phyloP scores from a whole-genome alignment of 441 rosid genomes.

The Eutrema salsugineum region DNA sequence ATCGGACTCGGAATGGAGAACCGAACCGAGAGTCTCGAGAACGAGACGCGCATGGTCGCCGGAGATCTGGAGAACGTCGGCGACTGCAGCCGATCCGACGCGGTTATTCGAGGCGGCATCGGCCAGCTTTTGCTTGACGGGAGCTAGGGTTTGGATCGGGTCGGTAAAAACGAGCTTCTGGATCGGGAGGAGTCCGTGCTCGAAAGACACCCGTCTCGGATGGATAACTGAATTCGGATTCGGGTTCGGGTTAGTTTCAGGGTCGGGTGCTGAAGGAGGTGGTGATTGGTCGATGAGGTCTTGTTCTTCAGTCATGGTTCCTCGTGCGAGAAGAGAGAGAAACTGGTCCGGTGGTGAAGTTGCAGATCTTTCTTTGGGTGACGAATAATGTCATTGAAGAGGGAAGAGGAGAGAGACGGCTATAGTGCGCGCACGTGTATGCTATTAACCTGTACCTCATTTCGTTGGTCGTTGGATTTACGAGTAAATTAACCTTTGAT shows the following conservation, averaged over 20 bases:
- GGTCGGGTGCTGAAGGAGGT: conserved; percentile 30
- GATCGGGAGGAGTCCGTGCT: conserved; percentile 92
- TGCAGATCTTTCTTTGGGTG: conserved; percentile 37
- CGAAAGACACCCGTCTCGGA: conserved; percentile 89
- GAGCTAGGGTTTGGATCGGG: conserved; percentile 72
- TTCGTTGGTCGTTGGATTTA: conserved; percentile 18
- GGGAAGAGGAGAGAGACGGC: conserved; percentile 3
- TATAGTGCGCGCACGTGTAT: conserved; percentile 19
- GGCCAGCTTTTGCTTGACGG: conserved; percentile 62
- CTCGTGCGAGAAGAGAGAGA: not conserved
- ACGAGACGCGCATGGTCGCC: conserved; percentile 79
- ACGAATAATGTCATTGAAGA: conserved; percentile 22
- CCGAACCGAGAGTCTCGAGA: conserved; percentile 78
- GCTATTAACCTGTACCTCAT: not conserved
- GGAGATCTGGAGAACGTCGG: conserved; percentile 89
- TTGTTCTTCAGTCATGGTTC: conserved; percentile 57
- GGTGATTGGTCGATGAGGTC: conserved; percentile 48
- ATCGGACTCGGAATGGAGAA: conserved; percentile 75
- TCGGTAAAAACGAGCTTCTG: conserved; percentile 87
- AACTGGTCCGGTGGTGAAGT: conserved; percentile 25
- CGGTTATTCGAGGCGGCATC: conserved; percentile 45
- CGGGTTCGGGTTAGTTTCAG: conserved; percentile 30
- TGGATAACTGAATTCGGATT: conserved; percentile 54
- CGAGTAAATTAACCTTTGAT: not conserved
- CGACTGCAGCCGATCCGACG: conserved; percentile 59